These are phyloP conservation scores for Rhizopogon parksii DNA, from an alignment of 1,284 basidiomycete genomes.

Conservation along the genomic window DNA sequence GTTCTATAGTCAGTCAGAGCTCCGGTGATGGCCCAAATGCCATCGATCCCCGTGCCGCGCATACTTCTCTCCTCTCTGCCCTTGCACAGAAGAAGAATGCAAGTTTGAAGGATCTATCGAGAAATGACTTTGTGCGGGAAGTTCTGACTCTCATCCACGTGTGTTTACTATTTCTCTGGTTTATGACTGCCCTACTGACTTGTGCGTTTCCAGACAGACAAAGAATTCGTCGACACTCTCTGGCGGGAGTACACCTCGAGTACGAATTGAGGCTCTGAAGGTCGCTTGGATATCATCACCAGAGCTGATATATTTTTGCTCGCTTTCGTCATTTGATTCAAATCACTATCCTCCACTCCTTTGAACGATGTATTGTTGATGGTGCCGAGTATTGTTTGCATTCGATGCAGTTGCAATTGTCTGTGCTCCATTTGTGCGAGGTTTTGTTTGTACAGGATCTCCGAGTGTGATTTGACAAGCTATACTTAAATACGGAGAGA, in stretches of 20 bases:
- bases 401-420: not conserved
- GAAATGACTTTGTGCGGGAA: constrained; percentile 62
- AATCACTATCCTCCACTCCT: not conserved
- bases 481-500: no score
- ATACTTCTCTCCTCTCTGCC: constrained; percentile 26
- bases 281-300: constrained; percentile 1
- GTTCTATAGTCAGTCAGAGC: constrained; percentile 8
- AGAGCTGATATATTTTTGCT: constrained; percentile 7
- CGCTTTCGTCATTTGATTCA: not conserved
- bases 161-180: constrained; percentile 23
- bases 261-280: not conserved
- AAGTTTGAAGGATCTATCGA: constrained; percentile 31
- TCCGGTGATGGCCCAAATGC: not conserved
- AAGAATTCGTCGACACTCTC: constrained; percentile 43
- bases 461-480: not conserved
- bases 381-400: constrained; percentile 11
- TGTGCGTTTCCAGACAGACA: constrained; percentile 35
- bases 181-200: constrained; percentile 5
- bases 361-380: constrained; percentile 4
- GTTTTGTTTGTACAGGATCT: not conserved
- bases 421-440: not conserved
- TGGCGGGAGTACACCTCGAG: constrained; percentile 42
- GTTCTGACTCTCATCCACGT: constrained; percentile 67
- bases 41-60: constrained; percentile 20
- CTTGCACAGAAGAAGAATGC: constrained; percentile 16